phyloP scores from a whole-genome alignment of 495 filamentous ascomycete genomes.

The Evansstolkia leycettana region DNA sequence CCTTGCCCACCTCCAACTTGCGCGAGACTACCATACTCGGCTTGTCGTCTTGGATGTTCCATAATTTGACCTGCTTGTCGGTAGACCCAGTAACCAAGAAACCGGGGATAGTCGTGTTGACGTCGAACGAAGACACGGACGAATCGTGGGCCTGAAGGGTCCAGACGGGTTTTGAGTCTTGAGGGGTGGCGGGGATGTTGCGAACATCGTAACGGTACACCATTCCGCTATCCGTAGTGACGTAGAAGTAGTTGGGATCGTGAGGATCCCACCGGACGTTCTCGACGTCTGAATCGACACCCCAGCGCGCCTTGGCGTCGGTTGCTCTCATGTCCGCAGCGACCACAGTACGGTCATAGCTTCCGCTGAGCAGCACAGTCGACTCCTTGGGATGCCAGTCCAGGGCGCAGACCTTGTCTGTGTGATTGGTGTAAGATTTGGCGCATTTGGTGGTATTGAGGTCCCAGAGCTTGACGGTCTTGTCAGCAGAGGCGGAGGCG shows the following conservation, averaged over 20 bases:
- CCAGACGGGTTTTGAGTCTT: constrained; percentile 76
- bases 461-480: constrained; percentile 97
- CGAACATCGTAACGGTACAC: constrained; percentile 82
- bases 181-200: constrained; percentile 51
- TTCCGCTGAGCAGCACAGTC: constrained; percentile 79
- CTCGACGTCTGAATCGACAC: constrained; percentile 91
- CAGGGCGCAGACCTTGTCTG: constrained; percentile 91
- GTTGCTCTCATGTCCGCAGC: constrained; percentile 90
- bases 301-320: constrained; percentile 71
- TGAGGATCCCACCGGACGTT: constrained; percentile 86
- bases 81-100: constrained; percentile 86
- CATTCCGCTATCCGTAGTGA: constrained; percentile 81
- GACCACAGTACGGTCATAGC: constrained; percentile 86
- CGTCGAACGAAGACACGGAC: constrained; percentile 87
- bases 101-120: constrained; percentile 79
- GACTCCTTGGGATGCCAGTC: constrained; percentile 84
- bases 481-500: constrained; percentile 91
- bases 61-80: constrained; percentile 91
- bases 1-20: constrained; percentile 84
- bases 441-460: constrained; percentile 82
- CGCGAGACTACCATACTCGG: constrained; percentile 85
- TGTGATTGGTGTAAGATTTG: constrained; percentile 83
- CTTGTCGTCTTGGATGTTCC: constrained; percentile 67
- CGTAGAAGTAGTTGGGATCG: constrained; percentile 84
- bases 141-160: constrained; percentile 89